phyloP scores from a whole-genome alignment of 78 protist genomes.

The Neovahlkampfia damariscottae region DNA sequence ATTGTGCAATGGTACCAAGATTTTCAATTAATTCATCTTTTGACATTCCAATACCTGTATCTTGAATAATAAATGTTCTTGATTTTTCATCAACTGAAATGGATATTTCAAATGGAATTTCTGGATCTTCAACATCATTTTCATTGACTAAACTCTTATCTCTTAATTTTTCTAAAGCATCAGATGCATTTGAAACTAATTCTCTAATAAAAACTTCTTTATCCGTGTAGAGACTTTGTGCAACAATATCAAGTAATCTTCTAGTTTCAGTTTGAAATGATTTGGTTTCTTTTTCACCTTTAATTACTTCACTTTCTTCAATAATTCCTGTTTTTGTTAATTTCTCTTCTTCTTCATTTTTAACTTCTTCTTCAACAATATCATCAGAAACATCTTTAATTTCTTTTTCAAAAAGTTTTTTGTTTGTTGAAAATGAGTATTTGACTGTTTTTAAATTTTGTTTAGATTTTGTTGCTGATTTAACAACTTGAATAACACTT shows the following conservation, averaged over 20 bases:
- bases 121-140: constrained; percentile 6
- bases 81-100: constrained; percentile 7
- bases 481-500: too few relatives aligned
- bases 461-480: too few relatives aligned
- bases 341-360: background rate
- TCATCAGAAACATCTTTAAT: too few relatives aligned
- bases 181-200: constrained; percentile 82
- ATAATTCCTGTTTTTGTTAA: constrained; percentile 1
- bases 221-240: constrained; percentile 81
- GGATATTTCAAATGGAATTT: constrained; percentile 12
- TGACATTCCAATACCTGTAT: constrained; percentile 94
- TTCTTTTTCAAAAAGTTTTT: too few relatives aligned
- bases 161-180: constrained; percentile 87
- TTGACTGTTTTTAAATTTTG: too few relatives aligned
- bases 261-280: constrained; percentile 87
- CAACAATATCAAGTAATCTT: constrained; percentile 87
- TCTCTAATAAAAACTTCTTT: constrained; percentile 88
- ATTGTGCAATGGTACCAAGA: constrained; percentile 87
- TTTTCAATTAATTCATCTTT: constrained; percentile 74
- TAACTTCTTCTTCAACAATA: background rate
- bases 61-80: constrained; percentile 20
- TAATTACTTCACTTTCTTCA: constrained; percentile 27
- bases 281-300: constrained; percentile 42
- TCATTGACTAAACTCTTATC: constrained; percentile 27
- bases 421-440: too few relatives aligned